Evolutionary conservation across 2,329 filamentous ascomycete genomes (phyloP).

Genomic region (Cladosporium colombiae): DNA sequence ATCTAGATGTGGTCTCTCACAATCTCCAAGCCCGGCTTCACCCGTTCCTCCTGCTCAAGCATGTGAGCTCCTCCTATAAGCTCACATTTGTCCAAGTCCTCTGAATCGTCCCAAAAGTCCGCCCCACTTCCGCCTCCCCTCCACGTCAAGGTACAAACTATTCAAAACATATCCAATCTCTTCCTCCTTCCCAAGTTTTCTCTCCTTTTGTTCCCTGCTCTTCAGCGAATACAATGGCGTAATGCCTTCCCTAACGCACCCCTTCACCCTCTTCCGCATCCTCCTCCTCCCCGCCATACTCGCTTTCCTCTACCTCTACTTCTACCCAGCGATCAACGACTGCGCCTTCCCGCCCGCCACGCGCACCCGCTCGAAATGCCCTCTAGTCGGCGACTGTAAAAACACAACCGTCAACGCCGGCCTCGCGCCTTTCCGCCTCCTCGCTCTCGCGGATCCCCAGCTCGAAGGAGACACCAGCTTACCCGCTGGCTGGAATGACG

Average conservation of each 20-base stretch:
- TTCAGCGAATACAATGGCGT: not conserved
- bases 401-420: slow-evolving; percentile 17
- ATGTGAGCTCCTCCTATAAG: not conserved
- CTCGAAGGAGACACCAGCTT: slow-evolving; percentile 90
- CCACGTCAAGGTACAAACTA: not conserved
- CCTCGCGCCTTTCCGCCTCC: slow-evolving; percentile 76
- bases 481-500: slow-evolving; percentile 42
- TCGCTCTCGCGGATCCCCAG: slow-evolving; percentile 88
- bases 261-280: slow-evolving; percentile 49
- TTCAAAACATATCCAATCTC: not conserved
- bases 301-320: slow-evolving; percentile 77
- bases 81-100: not conserved
- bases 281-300: slow-evolving; percentile 67
- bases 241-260: slow-evolving; percentile 53
- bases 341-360: slow-evolving; percentile 70
- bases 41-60: not conserved
- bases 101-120: not conserved
- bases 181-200: not conserved
- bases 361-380: not conserved
- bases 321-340: slow-evolving; percentile 77
- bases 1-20: not conserved
- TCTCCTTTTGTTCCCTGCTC: not conserved
- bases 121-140: not conserved
- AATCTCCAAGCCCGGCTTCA: not conserved
- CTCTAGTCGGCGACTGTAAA: not conserved